Evolutionary conservation across 2,329 filamentous ascomycete genomes (phyloP), one percentile per base, ranked within the genome.

Genomic region (Periconia digitata): DNA sequence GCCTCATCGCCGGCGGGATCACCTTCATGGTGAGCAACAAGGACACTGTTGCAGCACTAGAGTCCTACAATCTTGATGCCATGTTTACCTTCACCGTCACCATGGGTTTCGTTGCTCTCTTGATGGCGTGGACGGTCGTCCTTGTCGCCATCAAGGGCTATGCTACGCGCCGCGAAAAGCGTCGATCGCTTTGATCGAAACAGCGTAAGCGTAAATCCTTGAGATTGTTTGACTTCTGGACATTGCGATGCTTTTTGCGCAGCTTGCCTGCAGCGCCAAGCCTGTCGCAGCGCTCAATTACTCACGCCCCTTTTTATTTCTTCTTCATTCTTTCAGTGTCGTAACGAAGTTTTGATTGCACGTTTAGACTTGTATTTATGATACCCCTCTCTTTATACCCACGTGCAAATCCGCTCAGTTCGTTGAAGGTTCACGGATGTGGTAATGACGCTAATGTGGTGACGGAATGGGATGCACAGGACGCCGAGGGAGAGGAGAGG

Each of bases 21-120:
- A 85, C 96, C 46, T 96, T 97, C 73, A 96, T 96, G 89, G 80
- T 89, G 51, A 95, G 90, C 54, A 87, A 88, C 53, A 82, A 83
- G 47, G 90, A 95, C 64, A 87, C 87, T 0, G 82, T 96, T 21
- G 70, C 78, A 8, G 83, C 85, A n/a, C 89, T 96, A 76, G 85
- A 92, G 50, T 79, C 81, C 47, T 86, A 92, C 64, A 73, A 85
- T 3, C 75, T 96, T 15, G 89, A 96, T 64, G 89, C 89, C 54
- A 96, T 96, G 91, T 94, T 96, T 71, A 83, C 90, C 52, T 95
- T 96, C 72, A 96, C 90, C 0, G 82, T 96, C 27, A 88, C 85
- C 8, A 88, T 95, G 82, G 92, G 92, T 2, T 68, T 95, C 6
- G 89, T 90, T 1, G 87, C 86, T 2, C 78, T 96, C 43, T 72